Evolutionary conservation across 257 asterid species (phyloP).

Genomic region (Apocynum venetum): DNA sequence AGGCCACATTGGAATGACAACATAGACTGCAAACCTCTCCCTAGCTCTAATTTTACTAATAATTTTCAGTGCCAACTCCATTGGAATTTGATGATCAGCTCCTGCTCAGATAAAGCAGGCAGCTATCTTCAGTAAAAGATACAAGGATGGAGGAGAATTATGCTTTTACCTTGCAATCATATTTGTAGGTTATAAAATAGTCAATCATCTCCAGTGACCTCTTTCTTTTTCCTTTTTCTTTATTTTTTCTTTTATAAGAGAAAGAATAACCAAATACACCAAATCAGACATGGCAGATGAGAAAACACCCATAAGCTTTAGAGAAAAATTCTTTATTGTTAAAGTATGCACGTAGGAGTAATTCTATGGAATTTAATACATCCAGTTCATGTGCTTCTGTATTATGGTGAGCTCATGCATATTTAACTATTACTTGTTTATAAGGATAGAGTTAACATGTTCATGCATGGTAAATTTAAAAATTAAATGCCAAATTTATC

Average conservation of each 20-base stretch:
- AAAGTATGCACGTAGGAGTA: not conserved
- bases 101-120: slow-evolving; percentile 38
- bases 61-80: slow-evolving; percentile 74
- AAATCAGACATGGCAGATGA: not conserved
- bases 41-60: slow-evolving; percentile 72
- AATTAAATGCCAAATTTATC: not conserved
- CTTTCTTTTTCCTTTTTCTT: no score
- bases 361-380: not conserved
- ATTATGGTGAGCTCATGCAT: not conserved
- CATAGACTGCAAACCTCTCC: slow-evolving; percentile 74
- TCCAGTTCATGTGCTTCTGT: not conserved
- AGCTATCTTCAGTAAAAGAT: slow-evolving; percentile 11
- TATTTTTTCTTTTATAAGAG: no score
- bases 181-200: not conserved
- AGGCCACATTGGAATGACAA: slow-evolving; percentile 92
- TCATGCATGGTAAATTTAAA: not conserved
- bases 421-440: not conserved
- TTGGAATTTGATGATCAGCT: slow-evolving; percentile 85
- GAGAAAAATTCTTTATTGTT: not conserved
- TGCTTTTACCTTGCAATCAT: not conserved
- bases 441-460: not conserved
- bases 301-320: not conserved
- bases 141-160: slow-evolving; percentile 10
- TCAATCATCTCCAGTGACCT: not conserved
- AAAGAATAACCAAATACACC: not conserved